Percentiles rank a stretch among this genome's conserved stretches.
Conservation (phyloP, 257 asterid species). For the Solanum corneliomulleri region DNA sequence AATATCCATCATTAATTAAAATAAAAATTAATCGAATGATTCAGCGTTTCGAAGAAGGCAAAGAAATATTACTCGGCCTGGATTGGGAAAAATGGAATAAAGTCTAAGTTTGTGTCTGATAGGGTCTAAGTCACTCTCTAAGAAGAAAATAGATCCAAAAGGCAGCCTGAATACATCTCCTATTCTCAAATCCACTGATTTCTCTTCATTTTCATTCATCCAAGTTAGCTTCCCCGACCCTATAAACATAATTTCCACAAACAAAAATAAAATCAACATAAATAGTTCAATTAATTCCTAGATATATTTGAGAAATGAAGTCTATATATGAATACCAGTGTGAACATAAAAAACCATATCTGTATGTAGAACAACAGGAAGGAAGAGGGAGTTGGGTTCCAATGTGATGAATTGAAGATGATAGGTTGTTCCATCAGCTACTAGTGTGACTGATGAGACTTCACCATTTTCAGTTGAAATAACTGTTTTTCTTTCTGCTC, state of each 20-base stretch:
- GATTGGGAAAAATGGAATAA: slow-evolving; percentile 47
- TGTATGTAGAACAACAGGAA: slow-evolving; percentile 60
- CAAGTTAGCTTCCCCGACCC: slow-evolving; percentile 75
- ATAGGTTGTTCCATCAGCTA: slow-evolving; percentile 27
- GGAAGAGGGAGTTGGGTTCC: slow-evolving; percentile 74
- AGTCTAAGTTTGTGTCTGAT: slow-evolving; percentile 52
- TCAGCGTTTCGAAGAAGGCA: not conserved
- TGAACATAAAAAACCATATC: slow-evolving; percentile 86
- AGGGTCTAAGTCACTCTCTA: slow-evolving; percentile 51
- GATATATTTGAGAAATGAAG: not conserved
- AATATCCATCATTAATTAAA: not conserved
- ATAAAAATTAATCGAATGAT: too few species aligned
- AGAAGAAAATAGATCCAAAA: slow-evolving; percentile 52
- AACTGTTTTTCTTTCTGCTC: slow-evolving; percentile 18
- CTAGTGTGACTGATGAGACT: slow-evolving; percentile 36
- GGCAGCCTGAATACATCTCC: slow-evolving; percentile 60
- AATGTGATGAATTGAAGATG: slow-evolving; percentile 67
- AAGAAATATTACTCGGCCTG: slow-evolving; percentile 19
- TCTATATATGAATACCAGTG: slow-evolving; percentile 29
- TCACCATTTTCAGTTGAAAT: slow-evolving; percentile 53
- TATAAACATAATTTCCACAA: not conserved
- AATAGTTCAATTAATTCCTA: too few species aligned
- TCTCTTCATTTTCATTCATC: slow-evolving; percentile 33
- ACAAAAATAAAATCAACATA: not conserved
- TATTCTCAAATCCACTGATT: slow-evolving; percentile 15